These are phyloP conservation scores for Inga leiocalycina DNA, from an alignment of 306 rosid genomes.

Conservation along the genomic window DNA sequence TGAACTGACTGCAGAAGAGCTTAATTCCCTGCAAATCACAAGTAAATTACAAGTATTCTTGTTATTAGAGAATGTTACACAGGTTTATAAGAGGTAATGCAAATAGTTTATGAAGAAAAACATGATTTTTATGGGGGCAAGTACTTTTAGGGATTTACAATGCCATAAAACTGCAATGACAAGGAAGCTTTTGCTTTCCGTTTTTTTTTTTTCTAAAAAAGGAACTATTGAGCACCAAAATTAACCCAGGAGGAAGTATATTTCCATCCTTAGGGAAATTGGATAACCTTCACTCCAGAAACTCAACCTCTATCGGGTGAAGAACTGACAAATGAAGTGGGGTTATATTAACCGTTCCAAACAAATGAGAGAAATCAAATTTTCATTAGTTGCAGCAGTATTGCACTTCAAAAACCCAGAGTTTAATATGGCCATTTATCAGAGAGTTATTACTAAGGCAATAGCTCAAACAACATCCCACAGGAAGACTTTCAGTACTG, in stretches of 20 bases:
- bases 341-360: too few relatives aligned
- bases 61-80: neutral
- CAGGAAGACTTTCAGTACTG: neutral
- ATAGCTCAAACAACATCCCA: neutral
- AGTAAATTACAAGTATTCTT: neutral
- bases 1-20: constrained; percentile 16
- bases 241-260: constrained; percentile 6
- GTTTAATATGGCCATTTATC: neutral
- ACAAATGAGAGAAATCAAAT: neutral
- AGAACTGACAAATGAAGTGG: too few relatives aligned
- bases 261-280: too few relatives aligned
- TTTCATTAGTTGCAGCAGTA: neutral
- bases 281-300: neutral
- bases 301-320: neutral
- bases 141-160: neutral
- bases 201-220: neutral
- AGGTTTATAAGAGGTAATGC: constrained; percentile 2
- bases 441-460: neutral
- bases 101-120: neutral
- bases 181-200: neutral
- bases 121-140: neutral
- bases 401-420: neutral
- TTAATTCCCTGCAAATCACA: constrained; percentile 34
- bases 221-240: neutral
- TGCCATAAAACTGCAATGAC: constrained; percentile 5